Percentiles rank a stretch among this genome's conserved stretches.
phyloP scores from a whole-genome alignment of 352 stramenopile genomes.

The Globisporangium nagaii region DNA sequence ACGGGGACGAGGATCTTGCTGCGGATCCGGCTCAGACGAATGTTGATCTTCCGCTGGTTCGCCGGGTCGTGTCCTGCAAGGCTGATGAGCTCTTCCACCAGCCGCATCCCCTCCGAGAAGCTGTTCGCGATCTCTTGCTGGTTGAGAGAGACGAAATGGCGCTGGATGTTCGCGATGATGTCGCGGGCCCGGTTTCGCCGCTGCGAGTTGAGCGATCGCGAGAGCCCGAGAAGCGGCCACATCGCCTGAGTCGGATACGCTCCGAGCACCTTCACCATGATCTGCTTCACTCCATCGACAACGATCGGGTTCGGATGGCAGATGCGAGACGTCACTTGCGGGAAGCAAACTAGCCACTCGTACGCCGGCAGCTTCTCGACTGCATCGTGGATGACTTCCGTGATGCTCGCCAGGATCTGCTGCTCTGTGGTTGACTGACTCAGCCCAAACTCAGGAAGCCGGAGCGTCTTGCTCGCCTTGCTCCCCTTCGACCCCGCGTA shows the following conservation, averaged over 20 bases:
- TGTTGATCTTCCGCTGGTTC: conserved; percentile 77
- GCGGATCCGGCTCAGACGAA: conserved; percentile 64
- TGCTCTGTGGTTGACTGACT: conserved; percentile 55
- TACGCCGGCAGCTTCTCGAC: conserved; percentile 64
- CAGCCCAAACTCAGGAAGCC: conserved; percentile 49
- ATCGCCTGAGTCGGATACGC: conserved; percentile 96
- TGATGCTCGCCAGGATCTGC: conserved; percentile 64
- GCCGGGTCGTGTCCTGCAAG: conserved; percentile 88
- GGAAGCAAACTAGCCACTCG: conserved; percentile 97
- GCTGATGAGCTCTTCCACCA: conserved; percentile 93
- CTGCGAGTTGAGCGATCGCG: conserved; percentile 86
- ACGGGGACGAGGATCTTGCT: conserved; percentile 77
- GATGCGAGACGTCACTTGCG: conserved; percentile 96
- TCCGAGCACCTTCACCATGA: conserved; percentile 90
- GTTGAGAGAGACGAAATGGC: conserved; percentile 61
- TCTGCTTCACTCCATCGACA: conserved; percentile 87
- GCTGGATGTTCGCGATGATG: conserved; percentile 54
- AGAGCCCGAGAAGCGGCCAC: conserved; percentile 95
- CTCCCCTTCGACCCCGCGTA: conserved; percentile 28
- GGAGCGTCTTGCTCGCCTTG: conserved; percentile 57
- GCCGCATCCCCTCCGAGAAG: conserved; percentile 79
- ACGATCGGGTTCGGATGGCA: conserved; percentile 87
- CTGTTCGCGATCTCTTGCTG: conserved; percentile 70
- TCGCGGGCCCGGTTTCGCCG: conserved; percentile 53
- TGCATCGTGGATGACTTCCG: conserved; percentile 52